Base-by-base conservation (phyloP, 1,284 basidiomycete genomes). In the Marasmius fiardii region DNA sequence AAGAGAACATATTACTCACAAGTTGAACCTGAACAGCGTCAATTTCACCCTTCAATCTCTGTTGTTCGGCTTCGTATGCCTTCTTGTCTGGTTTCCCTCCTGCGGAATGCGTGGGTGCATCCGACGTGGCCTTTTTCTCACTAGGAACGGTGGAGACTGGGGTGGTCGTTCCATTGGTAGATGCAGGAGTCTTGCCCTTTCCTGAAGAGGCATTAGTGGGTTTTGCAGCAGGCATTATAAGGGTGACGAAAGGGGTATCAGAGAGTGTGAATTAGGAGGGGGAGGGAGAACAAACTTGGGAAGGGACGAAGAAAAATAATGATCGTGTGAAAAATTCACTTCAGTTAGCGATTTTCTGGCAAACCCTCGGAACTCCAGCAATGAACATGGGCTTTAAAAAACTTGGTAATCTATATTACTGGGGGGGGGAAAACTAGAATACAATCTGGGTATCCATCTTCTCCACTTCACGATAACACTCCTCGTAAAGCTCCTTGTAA, bases 381-480 rank as follows among this genome's bases (percentile, higher is more conserved):
- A n/a, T n/a, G n/a, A n/a, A n/a, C n/a, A n/a, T n/a, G n/a, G n/a
- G n/a, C n/a, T n/a, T n/a, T n/a, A n/a, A n/a, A n/a, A n/a, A n/a
- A n/a, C n/a, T n/a, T n/a, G n/a, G n/a, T n/a, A n/a, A n/a, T n/a
- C n/a, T n/a, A n/a, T n/a, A n/a, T n/a, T n/a, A n/a, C n/a, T n/a
- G n/a, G n/a, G n/a, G n/a, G n/a, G n/a, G n/a, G n/a, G n/a, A n/a
- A n/a, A n/a, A 60, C 49, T 75, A 92, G 68, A 90, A 86, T 60
- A 86, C 74, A 64, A 91, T 74, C 61, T 82, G 79, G 55, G 82
- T 79, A 73, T 92, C 88, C 60, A 96, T 76, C 71, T 87, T 88
- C 73, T 84, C 83, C 54, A 95, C 90, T 75, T 98, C 95, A 67
- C 83, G 81, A 65, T 83, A 85, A 65, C 92, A 88, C 69, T 95